Conservation (phyloP, 75 land plant genomes). For the Pinus taeda region DNA sequence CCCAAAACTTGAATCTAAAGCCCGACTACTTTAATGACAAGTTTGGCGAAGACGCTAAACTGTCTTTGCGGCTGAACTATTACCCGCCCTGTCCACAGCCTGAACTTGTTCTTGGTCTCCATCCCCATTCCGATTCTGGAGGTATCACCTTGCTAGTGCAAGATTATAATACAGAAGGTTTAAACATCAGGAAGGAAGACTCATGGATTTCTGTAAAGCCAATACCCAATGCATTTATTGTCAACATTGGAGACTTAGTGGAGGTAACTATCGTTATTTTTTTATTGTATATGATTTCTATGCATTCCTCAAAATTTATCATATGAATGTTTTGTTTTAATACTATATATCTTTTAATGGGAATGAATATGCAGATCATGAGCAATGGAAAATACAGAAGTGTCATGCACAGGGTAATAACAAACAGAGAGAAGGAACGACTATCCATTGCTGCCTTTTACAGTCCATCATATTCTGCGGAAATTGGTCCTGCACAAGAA, state of each 20-base stretch:
- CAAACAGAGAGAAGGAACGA: too few relatives aligned
- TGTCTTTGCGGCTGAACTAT: constrained; percentile 38
- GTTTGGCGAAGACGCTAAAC: constrained; percentile 7
- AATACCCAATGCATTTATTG: constrained; percentile 15
- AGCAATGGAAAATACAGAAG: too few relatives aligned
- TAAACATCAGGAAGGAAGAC: constrained; percentile 27
- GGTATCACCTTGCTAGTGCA: constrained; percentile 35
- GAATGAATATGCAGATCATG: too few relatives aligned
- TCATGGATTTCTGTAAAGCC: constrained; percentile 19
- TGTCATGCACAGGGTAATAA: too few relatives aligned
- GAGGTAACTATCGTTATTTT: constrained; percentile 9
- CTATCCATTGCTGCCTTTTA: too few relatives aligned
- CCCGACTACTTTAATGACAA: constrained; percentile 4
- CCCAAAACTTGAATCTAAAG: constrained; percentile 8
- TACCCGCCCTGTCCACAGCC: constrained; percentile 52
- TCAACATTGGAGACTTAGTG: constrained; percentile 19
- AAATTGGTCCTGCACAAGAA: too few relatives aligned
- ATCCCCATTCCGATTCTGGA: constrained; percentile 27
- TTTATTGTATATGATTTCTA: too few relatives aligned
- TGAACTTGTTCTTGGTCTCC: constrained; percentile 27
- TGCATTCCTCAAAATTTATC: too few relatives aligned
- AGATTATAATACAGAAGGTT: constrained; percentile 19
- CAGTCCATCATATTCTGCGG: too few relatives aligned
- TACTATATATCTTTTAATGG: too few relatives aligned
- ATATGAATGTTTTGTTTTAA: too few relatives aligned